Base-by-base conservation (phyloP, 805 yeast species). In the Yarrowia porcina region DNA sequence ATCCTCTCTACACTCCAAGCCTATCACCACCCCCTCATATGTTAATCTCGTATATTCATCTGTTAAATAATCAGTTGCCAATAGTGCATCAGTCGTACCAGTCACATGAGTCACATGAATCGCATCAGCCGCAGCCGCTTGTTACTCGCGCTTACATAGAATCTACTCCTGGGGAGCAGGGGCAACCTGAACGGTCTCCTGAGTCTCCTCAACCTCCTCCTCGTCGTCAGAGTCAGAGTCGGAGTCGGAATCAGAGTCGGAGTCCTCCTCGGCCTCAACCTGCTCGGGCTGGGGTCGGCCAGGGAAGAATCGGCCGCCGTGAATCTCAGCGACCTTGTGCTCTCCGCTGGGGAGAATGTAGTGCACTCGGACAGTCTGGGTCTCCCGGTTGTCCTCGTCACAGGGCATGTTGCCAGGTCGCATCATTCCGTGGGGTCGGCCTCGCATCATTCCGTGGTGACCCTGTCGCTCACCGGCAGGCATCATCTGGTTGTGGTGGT, bases 291-390 rank as follows among this genome's bases (percentile, higher is more conserved):
- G 56, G n/a, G 30, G 30, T 36, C 30, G 35, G 8, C 49, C 61
- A 18, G 47, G 36, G 49, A 39, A 56, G 49, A 56, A 21, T 39
- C 61, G 49, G 28, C 61, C 61, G 15, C 61, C 49, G 36, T 39
- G 49, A 20, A 56, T 56, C 38, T 56, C 61, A 30, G 61, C 49
- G 9, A 56, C 49, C 49, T 41, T 39, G 36, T 41, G 47, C 49
- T 56, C 61, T 5, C 61, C 61, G 23, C 17, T 56, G 39, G 61
- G 61, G 8, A 52, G 59, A 27, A 36, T 52, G 59, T 52, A 52
- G 44, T 52, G 59, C 23, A 52, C 44, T 35, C 59, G 59, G 12
- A 52, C 44, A 25, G 59, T 36, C 59, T 52, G 33, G 17, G 4
- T 27, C 23, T 35, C 15, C 32, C 25, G 15, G 44, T 52, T 49